Percentiles rank a stretch among this genome's conserved stretches.
Conservation (phyloP, 768 basidiomycete species). For the Gloeopeniophorella convolvens region DNA sequence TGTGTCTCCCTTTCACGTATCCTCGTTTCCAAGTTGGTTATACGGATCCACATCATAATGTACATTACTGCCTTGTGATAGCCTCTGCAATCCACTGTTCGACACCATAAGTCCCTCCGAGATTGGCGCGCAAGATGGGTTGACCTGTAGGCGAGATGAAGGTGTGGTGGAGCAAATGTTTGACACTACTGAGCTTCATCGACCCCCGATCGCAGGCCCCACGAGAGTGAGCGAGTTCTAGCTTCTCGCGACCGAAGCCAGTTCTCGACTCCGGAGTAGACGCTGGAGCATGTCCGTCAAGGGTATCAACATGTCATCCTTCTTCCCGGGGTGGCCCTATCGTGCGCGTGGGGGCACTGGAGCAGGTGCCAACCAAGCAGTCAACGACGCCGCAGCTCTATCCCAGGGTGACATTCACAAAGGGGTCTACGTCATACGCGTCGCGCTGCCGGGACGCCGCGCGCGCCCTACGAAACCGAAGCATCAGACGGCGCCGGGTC, state of each 20-base stretch:
- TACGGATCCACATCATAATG: background rate
- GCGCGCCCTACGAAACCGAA: background rate
- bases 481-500: background rate
- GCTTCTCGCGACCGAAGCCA: background rate
- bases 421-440: background rate
- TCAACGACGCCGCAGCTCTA: background rate
- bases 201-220: background rate
- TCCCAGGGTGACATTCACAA: background rate
- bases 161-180: too few species aligned
- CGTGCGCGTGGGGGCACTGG: background rate
- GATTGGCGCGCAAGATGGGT: too few species aligned
- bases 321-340: background rate
- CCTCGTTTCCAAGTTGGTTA: background rate
- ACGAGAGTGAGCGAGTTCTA: background rate
- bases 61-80: background rate
- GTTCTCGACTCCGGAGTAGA: background rate
- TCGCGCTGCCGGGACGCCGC: background rate
- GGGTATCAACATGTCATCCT: background rate
- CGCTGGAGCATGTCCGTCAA: too few species aligned
- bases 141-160: too few species aligned
- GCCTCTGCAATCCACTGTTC: background rate
- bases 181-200: too few species aligned
- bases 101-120: background rate
- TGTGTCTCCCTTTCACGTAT: background rate
- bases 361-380: background rate